Percentiles rank a stretch among this genome's conserved stretches.
Evolutionary conservation across 2,329 filamentous ascomycete species (phyloP).

Genomic region (Acrodontium crateriforme): DNA sequence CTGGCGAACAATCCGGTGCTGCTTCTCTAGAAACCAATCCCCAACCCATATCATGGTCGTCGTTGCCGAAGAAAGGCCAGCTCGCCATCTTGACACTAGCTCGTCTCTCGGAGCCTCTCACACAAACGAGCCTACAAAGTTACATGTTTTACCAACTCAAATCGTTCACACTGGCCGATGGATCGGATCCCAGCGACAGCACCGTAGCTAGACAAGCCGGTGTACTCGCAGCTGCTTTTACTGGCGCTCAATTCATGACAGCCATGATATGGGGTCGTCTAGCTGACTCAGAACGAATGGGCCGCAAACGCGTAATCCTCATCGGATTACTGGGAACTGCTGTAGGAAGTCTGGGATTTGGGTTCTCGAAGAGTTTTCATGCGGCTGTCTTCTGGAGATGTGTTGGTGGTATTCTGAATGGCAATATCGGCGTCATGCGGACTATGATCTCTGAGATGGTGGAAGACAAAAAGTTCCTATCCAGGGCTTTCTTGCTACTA

Average conservation of each 20-base stretch:
- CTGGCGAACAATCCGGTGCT: too few relatives aligned
- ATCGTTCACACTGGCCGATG: slow-evolving; percentile 41
- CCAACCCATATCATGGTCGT: slow-evolving; percentile 55
- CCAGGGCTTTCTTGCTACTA: slow-evolving; percentile 43
- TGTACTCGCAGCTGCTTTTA: slow-evolving; percentile 65
- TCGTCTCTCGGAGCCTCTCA: slow-evolving; percentile 67
- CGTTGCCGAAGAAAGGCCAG: slow-evolving; percentile 64
- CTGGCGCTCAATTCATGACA: slow-evolving; percentile 67
- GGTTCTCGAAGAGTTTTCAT: slow-evolving; percentile 50
- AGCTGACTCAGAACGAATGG: slow-evolving; percentile 45
- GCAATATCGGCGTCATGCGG: slow-evolving; percentile 61
- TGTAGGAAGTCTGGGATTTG: slow-evolving; percentile 53
- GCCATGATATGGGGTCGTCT: slow-evolving; percentile 71
- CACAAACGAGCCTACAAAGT: slow-evolving; percentile 61
- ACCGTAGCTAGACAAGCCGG: slow-evolving; percentile 66
- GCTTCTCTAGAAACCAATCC: too few relatives aligned
- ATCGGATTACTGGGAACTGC: slow-evolving; percentile 61
- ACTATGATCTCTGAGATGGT: slow-evolving; percentile 64
- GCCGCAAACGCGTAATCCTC: slow-evolving; percentile 64
- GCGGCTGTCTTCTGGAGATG: slow-evolving; percentile 51
- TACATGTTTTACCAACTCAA: slow-evolving; percentile 86
- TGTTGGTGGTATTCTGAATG: slow-evolving; percentile 54
- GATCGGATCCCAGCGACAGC: slow-evolving; percentile 38
- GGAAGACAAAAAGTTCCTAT: slow-evolving; percentile 48
- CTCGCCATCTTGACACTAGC: slow-evolving; percentile 64